phyloP scores from a whole-genome alignment of 306 rosid genomes.

The Morella rubra region DNA sequence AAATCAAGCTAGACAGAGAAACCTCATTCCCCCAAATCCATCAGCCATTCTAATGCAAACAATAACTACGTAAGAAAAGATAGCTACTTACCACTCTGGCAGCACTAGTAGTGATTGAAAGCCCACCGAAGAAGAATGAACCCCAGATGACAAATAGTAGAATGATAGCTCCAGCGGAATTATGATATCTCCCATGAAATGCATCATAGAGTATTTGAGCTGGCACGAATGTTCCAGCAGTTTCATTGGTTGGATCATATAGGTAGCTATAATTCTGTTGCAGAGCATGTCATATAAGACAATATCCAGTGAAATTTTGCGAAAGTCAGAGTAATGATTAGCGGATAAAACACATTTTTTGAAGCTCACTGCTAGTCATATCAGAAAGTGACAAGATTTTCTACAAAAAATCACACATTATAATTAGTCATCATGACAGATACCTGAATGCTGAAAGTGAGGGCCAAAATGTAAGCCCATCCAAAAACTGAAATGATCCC shows the following conservation, averaged over 20 bases:
- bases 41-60: not conserved
- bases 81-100: conserved; percentile 73
- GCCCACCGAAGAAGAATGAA: conserved; percentile 88
- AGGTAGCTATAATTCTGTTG: conserved; percentile 66
- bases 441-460: conserved; percentile 91
- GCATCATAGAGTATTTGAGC: conserved; percentile 89
- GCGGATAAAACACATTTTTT: not conserved
- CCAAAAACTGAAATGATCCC: conserved; percentile 78
- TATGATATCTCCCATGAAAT: conserved; percentile 79
- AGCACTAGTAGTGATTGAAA: conserved; percentile 81
- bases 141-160: conserved; percentile 75
- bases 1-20: not conserved
- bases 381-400: not conserved
- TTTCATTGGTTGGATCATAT: conserved; percentile 63
- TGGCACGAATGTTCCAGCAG: conserved; percentile 79
- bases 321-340: not conserved
- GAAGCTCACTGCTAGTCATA: not conserved
- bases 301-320: not conserved
- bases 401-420: not conserved
- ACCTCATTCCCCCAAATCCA: not conserved
- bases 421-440: not conserved
- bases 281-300: conserved; percentile 15
- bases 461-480: conserved; percentile 89
- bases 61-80: not conserved
- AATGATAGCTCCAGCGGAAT: conserved; percentile 61